Conservation (phyloP, 2,329 filamentous ascomycete species). For the Cordyceps fumosorosea region DNA sequence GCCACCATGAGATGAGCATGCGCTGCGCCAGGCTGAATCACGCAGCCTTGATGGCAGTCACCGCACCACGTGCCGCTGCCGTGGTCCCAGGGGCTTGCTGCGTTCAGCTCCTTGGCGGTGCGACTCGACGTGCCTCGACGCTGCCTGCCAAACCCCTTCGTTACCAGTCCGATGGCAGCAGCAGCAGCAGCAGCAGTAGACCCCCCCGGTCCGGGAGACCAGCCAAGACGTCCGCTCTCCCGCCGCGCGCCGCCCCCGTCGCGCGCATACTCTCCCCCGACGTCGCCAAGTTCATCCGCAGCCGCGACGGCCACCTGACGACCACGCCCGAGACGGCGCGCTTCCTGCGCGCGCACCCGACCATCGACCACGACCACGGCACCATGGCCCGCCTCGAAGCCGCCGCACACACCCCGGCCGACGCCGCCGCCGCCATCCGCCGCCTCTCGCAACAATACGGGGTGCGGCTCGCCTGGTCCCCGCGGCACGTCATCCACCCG, state of each 20-base stretch:
- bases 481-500: conserved; percentile 26
- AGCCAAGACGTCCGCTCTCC: not conserved
- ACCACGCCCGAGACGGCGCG: conserved; percentile 17
- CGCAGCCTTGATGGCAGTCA: not conserved
- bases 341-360: conserved; percentile 8
- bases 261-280: conserved; percentile 3
- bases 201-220: not conserved
- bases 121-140: conserved; percentile 2
- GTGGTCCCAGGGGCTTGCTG: not conserved
- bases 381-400: conserved; percentile 1
- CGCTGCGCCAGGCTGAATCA: conserved; percentile 1
- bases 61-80: not conserved
- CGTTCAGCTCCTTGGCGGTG: not conserved
- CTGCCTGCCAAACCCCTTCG: not conserved
- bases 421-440: conserved; percentile 5
- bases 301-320: not conserved
- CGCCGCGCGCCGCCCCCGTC: not conserved
- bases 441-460: conserved; percentile 17
- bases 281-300: conserved; percentile 3
- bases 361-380: conserved; percentile 14
- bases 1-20: conserved; percentile 10
- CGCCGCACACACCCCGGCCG: not conserved
- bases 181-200: not conserved
- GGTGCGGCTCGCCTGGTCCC: conserved; percentile 21
- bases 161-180: not conserved